A percentile compares a stretch with the other conserved stretches of the same genome.
phyloP scores from a whole-genome alignment of 306 rosid genomes.

The Lathyrus oleraceus region DNA sequence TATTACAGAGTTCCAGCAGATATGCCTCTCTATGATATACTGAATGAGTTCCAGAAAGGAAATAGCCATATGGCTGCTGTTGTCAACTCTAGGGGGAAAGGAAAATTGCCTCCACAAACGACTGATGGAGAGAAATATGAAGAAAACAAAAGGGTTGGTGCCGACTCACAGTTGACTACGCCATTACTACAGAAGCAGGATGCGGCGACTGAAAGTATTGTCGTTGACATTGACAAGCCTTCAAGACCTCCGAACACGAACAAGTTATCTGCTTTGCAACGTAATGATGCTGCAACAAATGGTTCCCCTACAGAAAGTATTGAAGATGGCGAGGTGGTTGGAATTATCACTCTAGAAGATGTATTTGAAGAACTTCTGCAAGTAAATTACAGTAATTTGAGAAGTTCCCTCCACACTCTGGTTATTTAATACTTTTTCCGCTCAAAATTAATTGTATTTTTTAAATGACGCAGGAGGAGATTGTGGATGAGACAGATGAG shows the following conservation, averaged over 20 bases:
- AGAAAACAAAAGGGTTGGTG: constrained; percentile 36
- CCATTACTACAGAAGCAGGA: constrained; percentile 68
- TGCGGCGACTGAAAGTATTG: constrained; percentile 46
- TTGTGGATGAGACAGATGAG: constrained; percentile 96
- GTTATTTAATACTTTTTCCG: neutral
- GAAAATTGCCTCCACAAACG: constrained; percentile 43
- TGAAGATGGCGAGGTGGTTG: constrained; percentile 93
- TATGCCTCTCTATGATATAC: constrained; percentile 95
- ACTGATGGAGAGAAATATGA: constrained; percentile 54
- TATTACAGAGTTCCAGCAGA: constrained; percentile 88
- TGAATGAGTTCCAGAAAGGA: constrained; percentile 97
- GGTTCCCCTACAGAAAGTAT: constrained; percentile 58
- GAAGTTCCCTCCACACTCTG: neutral
- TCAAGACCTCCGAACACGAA: constrained; percentile 44
- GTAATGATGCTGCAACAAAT: constrained; percentile 43
- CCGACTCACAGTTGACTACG: constrained; percentile 56
- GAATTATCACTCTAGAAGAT: constrained; percentile 96
- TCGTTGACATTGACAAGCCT: constrained; percentile 68
- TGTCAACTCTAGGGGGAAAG: constrained; percentile 68
- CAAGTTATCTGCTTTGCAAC: constrained; percentile 41
- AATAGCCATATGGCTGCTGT: constrained; percentile 99
- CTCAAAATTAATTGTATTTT: constrained; percentile 21
- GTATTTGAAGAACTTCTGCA: constrained; percentile 99
- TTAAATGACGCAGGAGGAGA: constrained; percentile 74
- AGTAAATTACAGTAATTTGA: constrained; percentile 43